Conservation (phyloP, 495 filamentous ascomycete species). For the Cryomyces minteri region DNA sequence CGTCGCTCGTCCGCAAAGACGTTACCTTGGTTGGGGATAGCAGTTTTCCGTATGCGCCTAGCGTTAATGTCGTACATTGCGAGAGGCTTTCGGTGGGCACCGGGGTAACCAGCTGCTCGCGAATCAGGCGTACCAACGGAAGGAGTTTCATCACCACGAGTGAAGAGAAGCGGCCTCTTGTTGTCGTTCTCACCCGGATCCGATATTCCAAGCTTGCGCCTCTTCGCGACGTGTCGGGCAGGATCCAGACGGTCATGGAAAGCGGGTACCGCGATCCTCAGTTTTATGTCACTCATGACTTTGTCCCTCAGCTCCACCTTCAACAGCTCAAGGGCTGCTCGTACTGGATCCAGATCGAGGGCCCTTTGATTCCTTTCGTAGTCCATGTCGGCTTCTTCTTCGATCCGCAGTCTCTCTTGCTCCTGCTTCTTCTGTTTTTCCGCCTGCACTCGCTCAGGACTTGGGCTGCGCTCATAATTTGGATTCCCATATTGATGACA, state of each 20-base stretch:
- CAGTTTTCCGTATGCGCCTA: constrained; percentile 45
- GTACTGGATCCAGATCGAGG: constrained; percentile 68
- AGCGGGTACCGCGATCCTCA: constrained; percentile 61
- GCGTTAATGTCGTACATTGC: constrained; percentile 29
- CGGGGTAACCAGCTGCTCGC: constrained; percentile 30
- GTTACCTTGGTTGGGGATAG: constrained; percentile 41
- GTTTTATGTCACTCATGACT: constrained; percentile 69
- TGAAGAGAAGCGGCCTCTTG: constrained; percentile 29
- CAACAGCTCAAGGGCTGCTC: constrained; percentile 58
- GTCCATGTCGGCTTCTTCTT: constrained; percentile 61
- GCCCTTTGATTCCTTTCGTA: constrained; percentile 75
- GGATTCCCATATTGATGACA: constrained; percentile 52
- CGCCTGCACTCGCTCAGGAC: constrained; percentile 28
- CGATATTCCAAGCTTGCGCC: constrained; percentile 57
- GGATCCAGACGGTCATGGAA: constrained; percentile 76
- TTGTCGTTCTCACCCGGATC: constrained; percentile 39
- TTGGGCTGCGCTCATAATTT: constrained; percentile 43
- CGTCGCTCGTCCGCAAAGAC: constrained; percentile 58
- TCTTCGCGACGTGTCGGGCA: constrained; percentile 51
- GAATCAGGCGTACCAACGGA: constrained; percentile 50
- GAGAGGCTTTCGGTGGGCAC: constrained; percentile 30
- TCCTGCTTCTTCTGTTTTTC: constrained; percentile 39
- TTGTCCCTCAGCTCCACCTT: constrained; percentile 68
- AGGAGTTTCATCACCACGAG: constrained; percentile 33
- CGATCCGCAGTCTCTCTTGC: constrained; percentile 36